A percentile compares a stretch with the other conserved stretches of the same genome.
Evolutionary conservation across 129 eudicot genomes (phyloP).

Genomic region (Logfia minima): DNA sequence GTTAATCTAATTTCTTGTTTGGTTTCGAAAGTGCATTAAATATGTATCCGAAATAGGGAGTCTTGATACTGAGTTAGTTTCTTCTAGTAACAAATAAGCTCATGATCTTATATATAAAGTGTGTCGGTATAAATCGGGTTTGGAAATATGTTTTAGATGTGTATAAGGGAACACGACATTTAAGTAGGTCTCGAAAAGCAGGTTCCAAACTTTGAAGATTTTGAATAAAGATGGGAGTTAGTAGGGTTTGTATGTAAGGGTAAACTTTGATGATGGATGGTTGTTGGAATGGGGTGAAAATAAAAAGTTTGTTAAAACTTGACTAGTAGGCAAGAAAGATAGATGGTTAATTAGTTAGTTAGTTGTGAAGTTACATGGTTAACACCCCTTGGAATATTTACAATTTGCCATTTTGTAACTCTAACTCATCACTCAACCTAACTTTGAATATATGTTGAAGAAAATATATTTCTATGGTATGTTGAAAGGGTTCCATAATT

Average conservation of each 20-base stretch:
- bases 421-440: background rate
- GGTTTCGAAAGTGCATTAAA: background rate
- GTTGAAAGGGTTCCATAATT: background rate
- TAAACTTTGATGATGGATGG: slow-evolving; percentile 25
- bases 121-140: background rate
- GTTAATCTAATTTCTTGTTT: background rate
- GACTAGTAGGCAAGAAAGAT: slow-evolving; percentile 19
- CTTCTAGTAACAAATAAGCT: background rate
- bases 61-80: background rate
- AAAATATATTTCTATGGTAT: background rate
- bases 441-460: background rate
- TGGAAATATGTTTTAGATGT: background rate
- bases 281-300: slow-evolving; percentile 17
- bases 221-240: slow-evolving; percentile 13
- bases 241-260: background rate
- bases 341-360: slow-evolving; percentile 2
- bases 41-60: background rate
- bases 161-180: slow-evolving; percentile 6
- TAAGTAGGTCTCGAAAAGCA: slow-evolving; percentile 9
- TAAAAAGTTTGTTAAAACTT: slow-evolving; percentile 15
- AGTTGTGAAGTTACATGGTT: background rate
- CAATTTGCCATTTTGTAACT: slow-evolving; percentile 1
- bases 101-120: background rate
- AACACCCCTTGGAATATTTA: background rate
- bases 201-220: background rate